Conservation (phyloP, 2,329 filamentous ascomycete species). For the Aspergillus sp. region DNA sequence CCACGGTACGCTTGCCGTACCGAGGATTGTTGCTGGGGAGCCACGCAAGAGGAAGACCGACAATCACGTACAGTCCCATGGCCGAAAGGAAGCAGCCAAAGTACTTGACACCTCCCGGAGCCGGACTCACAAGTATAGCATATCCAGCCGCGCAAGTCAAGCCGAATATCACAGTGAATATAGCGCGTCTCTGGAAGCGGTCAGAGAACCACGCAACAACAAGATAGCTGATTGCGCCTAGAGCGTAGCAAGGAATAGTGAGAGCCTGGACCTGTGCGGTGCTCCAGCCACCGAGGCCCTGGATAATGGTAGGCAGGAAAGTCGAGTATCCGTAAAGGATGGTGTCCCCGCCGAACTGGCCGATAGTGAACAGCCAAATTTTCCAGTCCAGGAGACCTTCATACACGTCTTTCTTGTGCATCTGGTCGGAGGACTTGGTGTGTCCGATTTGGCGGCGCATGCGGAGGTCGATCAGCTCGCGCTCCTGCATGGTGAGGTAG, state of each 20-base stretch:
- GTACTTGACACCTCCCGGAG: constrained; percentile 7
- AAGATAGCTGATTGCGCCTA: constrained; percentile 11
- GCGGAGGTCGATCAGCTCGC: constrained; percentile 8
- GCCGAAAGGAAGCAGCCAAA: constrained; percentile 13
- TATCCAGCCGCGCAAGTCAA: constrained; percentile 5
- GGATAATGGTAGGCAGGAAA: constrained; percentile 11
- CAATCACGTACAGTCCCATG: constrained; percentile 10
- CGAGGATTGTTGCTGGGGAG: constrained; percentile 11
- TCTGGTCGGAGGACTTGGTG: constrained; percentile 11
- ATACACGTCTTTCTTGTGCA: constrained; percentile 12
- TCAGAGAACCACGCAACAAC: constrained; percentile 9
- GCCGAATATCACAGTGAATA: constrained; percentile 2
- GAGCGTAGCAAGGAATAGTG: constrained; percentile 10
- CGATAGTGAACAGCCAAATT: constrained; percentile 10
- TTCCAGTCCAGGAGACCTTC: constrained; percentile 9
- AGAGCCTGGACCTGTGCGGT: constrained; percentile 6
- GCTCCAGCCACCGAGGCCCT: constrained; percentile 8
- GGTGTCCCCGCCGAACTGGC: constrained; percentile 9
- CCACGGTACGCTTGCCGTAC: constrained; percentile 10
- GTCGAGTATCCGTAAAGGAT: constrained; percentile 10
- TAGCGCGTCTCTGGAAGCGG: constrained; percentile 3
- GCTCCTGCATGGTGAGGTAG: constrained; percentile 9
- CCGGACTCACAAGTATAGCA: constrained; percentile 1
- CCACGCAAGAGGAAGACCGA: constrained; percentile 10
- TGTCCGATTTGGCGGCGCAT: constrained; percentile 13